Conservation (phyloP, 768 basidiomycete species). For the Mrakia gelida region DNA sequence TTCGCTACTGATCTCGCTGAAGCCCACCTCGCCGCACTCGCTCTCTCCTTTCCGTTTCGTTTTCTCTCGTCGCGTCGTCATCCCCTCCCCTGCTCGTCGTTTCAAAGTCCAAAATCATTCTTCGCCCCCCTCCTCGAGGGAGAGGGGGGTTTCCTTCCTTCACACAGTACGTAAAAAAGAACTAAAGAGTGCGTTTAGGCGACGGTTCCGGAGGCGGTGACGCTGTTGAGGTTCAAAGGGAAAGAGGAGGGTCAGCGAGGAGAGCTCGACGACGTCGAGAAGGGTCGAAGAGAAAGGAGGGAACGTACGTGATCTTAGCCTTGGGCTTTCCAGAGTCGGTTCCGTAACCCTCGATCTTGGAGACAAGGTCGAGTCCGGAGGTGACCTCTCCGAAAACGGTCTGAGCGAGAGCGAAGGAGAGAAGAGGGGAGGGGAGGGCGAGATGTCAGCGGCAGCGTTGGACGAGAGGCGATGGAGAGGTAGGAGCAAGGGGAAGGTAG, state of each 20-base stretch:
- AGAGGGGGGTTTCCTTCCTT: neutral
- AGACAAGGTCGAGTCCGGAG: slow-evolving; percentile 49
- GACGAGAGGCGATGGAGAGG: no score
- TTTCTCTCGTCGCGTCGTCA: no score
- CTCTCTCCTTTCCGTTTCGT: no score
- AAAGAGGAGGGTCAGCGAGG: neutral
- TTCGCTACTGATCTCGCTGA: no score
- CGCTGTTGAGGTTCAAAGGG: neutral
- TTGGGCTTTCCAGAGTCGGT: slow-evolving; percentile 33
- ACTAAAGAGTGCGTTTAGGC: slow-evolving; percentile 4
- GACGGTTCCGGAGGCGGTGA: slow-evolving; percentile 22
- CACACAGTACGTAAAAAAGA: neutral
- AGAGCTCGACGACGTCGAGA: neutral
- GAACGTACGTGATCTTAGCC: slow-evolving; percentile 29
- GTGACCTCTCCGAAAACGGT: slow-evolving; percentile 53
- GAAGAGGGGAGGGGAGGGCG: no score
- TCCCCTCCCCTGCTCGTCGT: no score
- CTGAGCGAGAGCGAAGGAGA: slow-evolving; percentile 46
- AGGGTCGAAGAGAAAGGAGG: neutral
- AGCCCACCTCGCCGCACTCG: no score
- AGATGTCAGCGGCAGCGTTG: no score
- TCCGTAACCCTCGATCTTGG: slow-evolving; percentile 43
- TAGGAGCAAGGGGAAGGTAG: no score
- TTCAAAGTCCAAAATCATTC: neutral
- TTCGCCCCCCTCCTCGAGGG: neutral